These are phyloP conservation scores for Sporothrix sp. DNA, from an alignment of 2,329 filamentous ascomycete genomes.

Conservation along the genomic window DNA sequence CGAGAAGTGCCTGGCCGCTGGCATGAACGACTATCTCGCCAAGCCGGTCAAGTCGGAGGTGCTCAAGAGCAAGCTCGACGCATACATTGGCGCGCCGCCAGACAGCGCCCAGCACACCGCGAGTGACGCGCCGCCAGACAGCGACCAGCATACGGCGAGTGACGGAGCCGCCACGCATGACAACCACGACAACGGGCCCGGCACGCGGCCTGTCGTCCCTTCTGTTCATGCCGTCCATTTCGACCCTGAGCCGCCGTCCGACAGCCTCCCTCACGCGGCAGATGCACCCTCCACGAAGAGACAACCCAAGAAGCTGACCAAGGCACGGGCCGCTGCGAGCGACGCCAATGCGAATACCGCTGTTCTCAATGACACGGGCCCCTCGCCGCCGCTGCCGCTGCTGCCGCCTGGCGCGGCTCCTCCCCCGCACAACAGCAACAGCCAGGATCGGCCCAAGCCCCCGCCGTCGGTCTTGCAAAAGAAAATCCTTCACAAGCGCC, in stretches of 20 bases:
- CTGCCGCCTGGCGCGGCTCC: background rate
- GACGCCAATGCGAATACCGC: slow-evolving; percentile 17
- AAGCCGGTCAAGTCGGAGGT: slow-evolving; percentile 89
- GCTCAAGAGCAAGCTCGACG: slow-evolving; percentile 69
- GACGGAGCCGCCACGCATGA: background rate
- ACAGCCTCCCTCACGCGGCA: background rate
- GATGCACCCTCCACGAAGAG: slow-evolving; percentile 21
- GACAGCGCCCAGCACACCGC: slow-evolving; percentile 22
- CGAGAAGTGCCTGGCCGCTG: slow-evolving; percentile 89
- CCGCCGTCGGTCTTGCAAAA: slow-evolving; percentile 14
- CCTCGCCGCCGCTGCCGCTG: background rate
- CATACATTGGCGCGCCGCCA: slow-evolving; percentile 36
- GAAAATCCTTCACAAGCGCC: slow-evolving; percentile 5
- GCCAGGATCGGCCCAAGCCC: background rate
- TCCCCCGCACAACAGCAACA: background rate
- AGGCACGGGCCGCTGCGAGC: slow-evolving; percentile 31
- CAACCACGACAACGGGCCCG: background rate
- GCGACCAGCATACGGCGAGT: no score
- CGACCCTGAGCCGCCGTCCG: background rate
- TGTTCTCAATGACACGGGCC: background rate
- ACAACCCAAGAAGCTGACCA: slow-evolving; percentile 34
- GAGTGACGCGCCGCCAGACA: no score
- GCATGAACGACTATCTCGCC: slow-evolving; percentile 96
- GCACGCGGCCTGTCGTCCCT: background rate
- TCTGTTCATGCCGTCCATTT: background rate